Evolutionary conservation across 1,284 basidiomycete genomes (phyloP).

Genomic region (Cutaneotrichosporon cutaneum): DNA sequence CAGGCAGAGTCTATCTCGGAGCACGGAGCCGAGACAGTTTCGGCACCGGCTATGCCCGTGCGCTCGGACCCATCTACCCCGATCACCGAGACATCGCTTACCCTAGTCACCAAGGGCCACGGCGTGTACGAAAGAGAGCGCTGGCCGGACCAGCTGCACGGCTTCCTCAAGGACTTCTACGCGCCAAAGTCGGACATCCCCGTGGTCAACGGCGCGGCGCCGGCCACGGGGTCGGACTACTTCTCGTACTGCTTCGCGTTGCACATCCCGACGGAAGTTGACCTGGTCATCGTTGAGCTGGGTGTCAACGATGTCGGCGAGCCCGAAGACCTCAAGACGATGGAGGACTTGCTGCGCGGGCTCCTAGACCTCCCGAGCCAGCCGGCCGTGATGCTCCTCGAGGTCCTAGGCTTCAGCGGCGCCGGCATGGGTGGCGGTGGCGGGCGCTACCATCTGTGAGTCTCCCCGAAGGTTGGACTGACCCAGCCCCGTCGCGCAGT

Average conservation of each 20-base stretch:
- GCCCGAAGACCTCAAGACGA: constrained; percentile 51
- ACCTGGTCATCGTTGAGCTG: constrained; percentile 49
- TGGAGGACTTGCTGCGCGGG: constrained; percentile 81
- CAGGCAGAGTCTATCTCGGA: too few species aligned
- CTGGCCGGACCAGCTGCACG: constrained; percentile 41
- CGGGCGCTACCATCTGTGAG: constrained; percentile 49
- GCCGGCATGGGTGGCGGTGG: constrained; percentile 79
- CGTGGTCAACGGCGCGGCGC: constrained; percentile 41
- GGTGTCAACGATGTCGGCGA: constrained; percentile 51
- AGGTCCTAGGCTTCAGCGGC: constrained; percentile 84
- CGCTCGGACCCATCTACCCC: too few species aligned
- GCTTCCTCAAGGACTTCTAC: constrained; percentile 41
- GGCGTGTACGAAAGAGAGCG: constrained; percentile 38
- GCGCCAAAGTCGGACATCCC: constrained; percentile 28
- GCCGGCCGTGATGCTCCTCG: constrained; percentile 84
- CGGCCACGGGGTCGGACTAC: constrained; percentile 51
- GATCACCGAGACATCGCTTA: too few species aligned
- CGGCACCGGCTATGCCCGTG: too few species aligned
- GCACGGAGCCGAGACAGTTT: too few species aligned
- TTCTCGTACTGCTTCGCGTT: constrained; percentile 51
- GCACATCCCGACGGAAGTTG: constrained; percentile 42
- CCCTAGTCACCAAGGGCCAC: constrained; percentile 48
- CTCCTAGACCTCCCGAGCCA: constrained; percentile 80
- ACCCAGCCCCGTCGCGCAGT: constrained; percentile 83
- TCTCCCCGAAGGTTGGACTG: too few species aligned